phyloP scores from a whole-genome alignment of 2,329 filamentous ascomycete species.

The Metarhizium sp. region DNA sequence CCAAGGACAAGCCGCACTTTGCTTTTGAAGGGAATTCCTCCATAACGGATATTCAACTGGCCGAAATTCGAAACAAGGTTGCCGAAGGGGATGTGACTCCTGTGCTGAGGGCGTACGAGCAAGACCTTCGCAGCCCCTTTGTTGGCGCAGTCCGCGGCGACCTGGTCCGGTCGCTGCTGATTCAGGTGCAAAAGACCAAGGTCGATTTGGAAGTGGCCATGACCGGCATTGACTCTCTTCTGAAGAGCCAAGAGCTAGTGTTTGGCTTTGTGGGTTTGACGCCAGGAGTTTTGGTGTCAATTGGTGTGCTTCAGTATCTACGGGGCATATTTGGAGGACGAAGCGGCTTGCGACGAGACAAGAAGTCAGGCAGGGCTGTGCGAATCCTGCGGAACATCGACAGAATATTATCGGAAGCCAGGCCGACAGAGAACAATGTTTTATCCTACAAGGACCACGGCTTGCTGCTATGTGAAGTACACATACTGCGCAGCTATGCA shows the following conservation, averaged over 20 bases:
- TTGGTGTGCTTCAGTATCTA: slow-evolving; percentile 66
- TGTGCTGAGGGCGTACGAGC: slow-evolving; percentile 83
- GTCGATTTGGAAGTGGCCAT: slow-evolving; percentile 96
- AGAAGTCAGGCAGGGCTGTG: slow-evolving; percentile 60
- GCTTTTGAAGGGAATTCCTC: slow-evolving; percentile 33
- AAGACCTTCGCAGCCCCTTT: slow-evolving; percentile 74
- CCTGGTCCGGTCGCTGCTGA: slow-evolving; percentile 79
- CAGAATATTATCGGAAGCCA: slow-evolving; percentile 61
- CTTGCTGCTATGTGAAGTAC: slow-evolving; percentile 79
- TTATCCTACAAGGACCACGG: slow-evolving; percentile 91
- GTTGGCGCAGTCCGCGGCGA: slow-evolving; percentile 77
- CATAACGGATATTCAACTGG: slow-evolving; percentile 60
- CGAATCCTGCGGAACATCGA: slow-evolving; percentile 82
- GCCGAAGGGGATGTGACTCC: slow-evolving; percentile 88
- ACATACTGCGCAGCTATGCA: slow-evolving; percentile 61
- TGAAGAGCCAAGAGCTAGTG: slow-evolving; percentile 93
- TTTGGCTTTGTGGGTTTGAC: slow-evolving; percentile 97
- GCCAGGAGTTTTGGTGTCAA: slow-evolving; percentile 79
- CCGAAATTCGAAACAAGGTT: slow-evolving; percentile 68
- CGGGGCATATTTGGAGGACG: slow-evolving; percentile 59
- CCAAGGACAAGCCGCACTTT: slow-evolving; percentile 66
- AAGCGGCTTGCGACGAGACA: slow-evolving; percentile 54
- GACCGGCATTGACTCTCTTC: slow-evolving; percentile 84
- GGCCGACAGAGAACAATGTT: slow-evolving; percentile 61
- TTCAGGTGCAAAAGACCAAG: slow-evolving; percentile 98